phyloP scores from a whole-genome alignment of 2,329 filamentous ascomycete genomes.

The Neocucurbitaria cava region DNA sequence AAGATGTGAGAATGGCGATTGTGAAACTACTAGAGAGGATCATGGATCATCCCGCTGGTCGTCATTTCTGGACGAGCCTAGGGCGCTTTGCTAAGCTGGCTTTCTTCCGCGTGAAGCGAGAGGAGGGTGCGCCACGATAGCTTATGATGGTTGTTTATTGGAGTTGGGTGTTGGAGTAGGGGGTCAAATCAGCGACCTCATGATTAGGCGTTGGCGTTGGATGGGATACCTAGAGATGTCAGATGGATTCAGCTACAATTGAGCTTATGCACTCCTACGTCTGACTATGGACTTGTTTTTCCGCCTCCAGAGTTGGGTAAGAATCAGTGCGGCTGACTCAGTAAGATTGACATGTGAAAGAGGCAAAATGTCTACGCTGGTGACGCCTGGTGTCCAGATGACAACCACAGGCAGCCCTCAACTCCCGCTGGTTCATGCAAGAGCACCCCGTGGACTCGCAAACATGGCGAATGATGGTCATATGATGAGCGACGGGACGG shows the following conservation, averaged over 20 bases:
- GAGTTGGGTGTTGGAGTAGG: not conserved
- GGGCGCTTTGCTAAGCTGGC: conserved; percentile 89
- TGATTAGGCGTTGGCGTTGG: not conserved
- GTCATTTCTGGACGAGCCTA: conserved; percentile 89
- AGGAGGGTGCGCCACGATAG: conserved; percentile 43
- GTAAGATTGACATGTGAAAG: conserved; percentile 1
- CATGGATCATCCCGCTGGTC: conserved; percentile 83
- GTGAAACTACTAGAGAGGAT: conserved; percentile 84
- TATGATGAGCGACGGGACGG: conserved; percentile 2
- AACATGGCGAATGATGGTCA: conserved; percentile 8
- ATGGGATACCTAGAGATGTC: not conserved
- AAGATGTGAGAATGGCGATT: conserved; percentile 77
- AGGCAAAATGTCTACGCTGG: not conserved
- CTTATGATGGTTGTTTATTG: not conserved
- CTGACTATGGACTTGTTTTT: too few species aligned
- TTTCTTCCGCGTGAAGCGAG: conserved; percentile 78
- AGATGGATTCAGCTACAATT: not conserved
- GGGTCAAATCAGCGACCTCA: not conserved
- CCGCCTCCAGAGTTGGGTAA: not conserved
- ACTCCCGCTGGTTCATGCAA: conserved; percentile 14
- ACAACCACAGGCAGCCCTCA: not conserved
- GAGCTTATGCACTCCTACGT: not conserved
- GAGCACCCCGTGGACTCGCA: conserved; percentile 20
- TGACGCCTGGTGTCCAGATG: conserved; percentile 1
- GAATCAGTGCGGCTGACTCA: not conserved